Conservation (phyloP, 2,329 filamentous ascomycete genomes). For the Xylaria sp. region DNA sequence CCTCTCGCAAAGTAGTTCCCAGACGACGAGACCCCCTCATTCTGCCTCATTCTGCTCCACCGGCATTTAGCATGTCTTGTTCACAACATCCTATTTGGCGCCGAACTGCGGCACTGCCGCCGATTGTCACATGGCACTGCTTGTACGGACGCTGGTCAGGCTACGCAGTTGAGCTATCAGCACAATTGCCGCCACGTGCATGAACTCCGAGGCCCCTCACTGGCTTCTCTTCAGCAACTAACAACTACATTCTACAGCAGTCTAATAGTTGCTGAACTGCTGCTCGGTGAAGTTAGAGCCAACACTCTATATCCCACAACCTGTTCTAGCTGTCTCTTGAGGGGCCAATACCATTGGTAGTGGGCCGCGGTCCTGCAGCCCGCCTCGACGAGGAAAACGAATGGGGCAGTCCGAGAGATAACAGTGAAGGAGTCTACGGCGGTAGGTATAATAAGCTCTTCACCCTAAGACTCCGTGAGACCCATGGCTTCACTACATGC, state of each 20-base stretch:
- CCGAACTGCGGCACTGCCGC: not conserved
- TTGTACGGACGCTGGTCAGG: not conserved
- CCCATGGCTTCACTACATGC: conserved; percentile 7
- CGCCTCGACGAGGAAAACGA: not conserved
- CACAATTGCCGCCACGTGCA: not conserved
- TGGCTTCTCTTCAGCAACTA: no score
- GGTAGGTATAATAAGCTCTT: conserved; percentile 1
- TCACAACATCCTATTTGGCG: not conserved
- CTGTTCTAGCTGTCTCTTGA: conserved; percentile 2
- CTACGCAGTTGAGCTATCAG: not conserved
- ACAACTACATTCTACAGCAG: no score
- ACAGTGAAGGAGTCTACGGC: not conserved
- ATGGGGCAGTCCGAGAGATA: not conserved
- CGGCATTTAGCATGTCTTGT: not conserved
- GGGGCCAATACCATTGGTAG: not conserved
- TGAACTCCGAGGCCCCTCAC: not conserved
- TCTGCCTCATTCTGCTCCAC: not conserved
- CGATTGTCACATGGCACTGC: not conserved
- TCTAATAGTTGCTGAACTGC: not conserved
- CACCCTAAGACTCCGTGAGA: not conserved
- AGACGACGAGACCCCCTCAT: not conserved
- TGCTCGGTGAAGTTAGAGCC: not conserved
- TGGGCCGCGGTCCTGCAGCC: conserved; percentile 2
- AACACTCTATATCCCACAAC: not conserved
- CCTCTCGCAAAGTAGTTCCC: conserved; percentile 3